Conservation (phyloP, 2,329 filamentous ascomycete species). For the Calonectria multiphialidica region DNA sequence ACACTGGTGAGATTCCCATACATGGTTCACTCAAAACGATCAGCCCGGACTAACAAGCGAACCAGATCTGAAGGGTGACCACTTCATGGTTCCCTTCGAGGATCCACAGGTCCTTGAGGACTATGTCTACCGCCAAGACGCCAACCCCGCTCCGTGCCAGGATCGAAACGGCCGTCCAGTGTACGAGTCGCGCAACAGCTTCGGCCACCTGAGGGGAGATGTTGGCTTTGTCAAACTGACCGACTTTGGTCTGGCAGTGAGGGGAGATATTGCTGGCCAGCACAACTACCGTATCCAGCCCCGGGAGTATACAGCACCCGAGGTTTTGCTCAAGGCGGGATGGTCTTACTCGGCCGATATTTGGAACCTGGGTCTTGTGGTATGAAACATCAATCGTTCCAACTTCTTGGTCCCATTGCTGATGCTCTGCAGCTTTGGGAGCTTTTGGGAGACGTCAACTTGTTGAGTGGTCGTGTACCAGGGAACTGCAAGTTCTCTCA, state of each 20-base stretch:
- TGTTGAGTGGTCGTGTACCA: constrained; percentile 36
- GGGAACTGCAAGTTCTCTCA: constrained; percentile 39
- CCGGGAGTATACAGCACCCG: constrained; percentile 45
- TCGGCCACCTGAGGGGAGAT: constrained; percentile 39
- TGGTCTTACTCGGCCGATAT: constrained; percentile 49
- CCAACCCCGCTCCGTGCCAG: constrained; percentile 39
- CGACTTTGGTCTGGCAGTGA: constrained; percentile 45
- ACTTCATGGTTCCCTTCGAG: constrained; percentile 44
- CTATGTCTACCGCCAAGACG: constrained; percentile 39
- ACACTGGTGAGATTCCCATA: constrained; percentile 51
- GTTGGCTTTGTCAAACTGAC: constrained; percentile 43
- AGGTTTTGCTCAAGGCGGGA: constrained; percentile 45
- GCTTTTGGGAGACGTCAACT: constrained; percentile 44
- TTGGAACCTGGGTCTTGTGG: constrained; percentile 46
- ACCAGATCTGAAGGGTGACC: constrained; percentile 41
- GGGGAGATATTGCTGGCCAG: constrained; percentile 33
- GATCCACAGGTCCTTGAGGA: constrained; percentile 35
- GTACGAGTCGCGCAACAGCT: constrained; percentile 38
- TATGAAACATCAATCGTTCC: constrained; percentile 19
- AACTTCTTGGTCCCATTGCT: not conserved
- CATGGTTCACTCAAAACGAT: not conserved
- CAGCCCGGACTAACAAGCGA: not conserved
- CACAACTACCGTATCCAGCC: constrained; percentile 45
- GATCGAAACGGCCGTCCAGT: constrained; percentile 36
- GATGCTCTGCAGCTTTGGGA: constrained; percentile 40